Evolutionary conservation across 768 basidiomycete species (phyloP), one percentile per base, ranked within the genome.

Genomic region (Mycena epipterygia): DNA sequence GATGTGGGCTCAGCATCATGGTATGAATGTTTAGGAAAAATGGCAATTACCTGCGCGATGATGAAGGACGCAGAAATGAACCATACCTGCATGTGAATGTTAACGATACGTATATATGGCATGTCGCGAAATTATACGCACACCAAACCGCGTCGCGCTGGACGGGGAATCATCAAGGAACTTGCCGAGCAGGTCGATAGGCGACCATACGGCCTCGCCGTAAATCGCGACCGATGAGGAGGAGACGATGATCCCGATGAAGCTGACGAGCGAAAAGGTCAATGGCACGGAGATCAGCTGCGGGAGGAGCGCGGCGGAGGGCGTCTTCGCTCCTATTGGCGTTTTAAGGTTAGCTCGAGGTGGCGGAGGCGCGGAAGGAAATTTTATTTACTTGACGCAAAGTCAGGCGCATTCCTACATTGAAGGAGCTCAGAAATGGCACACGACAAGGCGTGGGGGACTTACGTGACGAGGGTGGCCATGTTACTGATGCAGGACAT

Each of bases 401-500:
- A 93, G 75, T 94, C 91, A n/a, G 90, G 90, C 17, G 90, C 92
- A 76, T 93, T 93, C 56, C 89, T 91, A 70, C 70, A 67, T n/a
- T n/a, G n/a, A 27, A 41, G n/a, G 48, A 67, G 60, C 64, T 74
- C 21, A n/a, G 21, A 41, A 23, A 13, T 21, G 65, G 75, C 76
- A 73, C 64, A 70, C 37, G 65, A 49, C 65, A 67, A 51, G 13
- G 27, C 8, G 72, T 13, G n/a, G 57, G 23, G 42, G 25, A 79
- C 86, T 64, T 84, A 90, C 87, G 89, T 90, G 76, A 93, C 83
- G 70, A 94, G 86, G 5, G 92, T 93, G 29, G 89, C 90, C 88
- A 91, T 90, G 82, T 94, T 94, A 81, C 89, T 90, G 79, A 95
- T 91, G 79, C 91, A 94, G 19, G 89, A 90, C 90, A 92, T 93